phyloP scores from a whole-genome alignment of 2,329 filamentous ascomycete genomes.

The Chrysosporium keratinophilum region DNA sequence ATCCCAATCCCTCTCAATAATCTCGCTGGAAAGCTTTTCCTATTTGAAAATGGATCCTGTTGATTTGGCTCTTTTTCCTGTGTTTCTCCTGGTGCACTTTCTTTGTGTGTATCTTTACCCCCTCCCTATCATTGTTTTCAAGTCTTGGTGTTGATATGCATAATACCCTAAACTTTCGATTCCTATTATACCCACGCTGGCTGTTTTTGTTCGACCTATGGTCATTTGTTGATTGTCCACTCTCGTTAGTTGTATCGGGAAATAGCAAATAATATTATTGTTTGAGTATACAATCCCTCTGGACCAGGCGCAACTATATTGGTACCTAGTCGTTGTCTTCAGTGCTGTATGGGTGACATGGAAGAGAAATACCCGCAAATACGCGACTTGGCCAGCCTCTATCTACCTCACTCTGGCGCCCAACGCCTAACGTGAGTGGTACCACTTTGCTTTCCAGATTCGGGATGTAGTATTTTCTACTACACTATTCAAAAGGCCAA shows the following conservation, averaged over 20 bases:
- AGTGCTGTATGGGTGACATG: no score
- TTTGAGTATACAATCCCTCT: no score
- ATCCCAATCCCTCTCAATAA: background rate
- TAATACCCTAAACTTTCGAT: slow-evolving; percentile 2
- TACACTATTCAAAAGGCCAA: no score
- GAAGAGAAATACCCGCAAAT: no score
- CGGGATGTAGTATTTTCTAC: no score
- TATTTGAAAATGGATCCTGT: background rate
- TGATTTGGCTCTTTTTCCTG: background rate
- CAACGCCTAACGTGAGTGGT: no score
- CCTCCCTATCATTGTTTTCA: background rate
- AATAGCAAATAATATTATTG: no score
- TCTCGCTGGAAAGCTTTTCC: background rate
- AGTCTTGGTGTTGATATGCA: slow-evolving; percentile 1
- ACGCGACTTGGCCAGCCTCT: no score
- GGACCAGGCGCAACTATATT: no score
- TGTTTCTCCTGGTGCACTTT: background rate
- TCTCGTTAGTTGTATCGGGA: background rate
- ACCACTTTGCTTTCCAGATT: no score
- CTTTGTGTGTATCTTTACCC: background rate
- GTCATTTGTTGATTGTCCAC: background rate
- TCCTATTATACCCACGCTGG: background rate
- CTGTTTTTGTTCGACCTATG: background rate
- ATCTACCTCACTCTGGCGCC: no score
- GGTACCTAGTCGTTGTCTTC: no score